phyloP scores from a whole-genome alignment of 495 filamentous ascomycete species.

The Xylaria telfairii region DNA sequence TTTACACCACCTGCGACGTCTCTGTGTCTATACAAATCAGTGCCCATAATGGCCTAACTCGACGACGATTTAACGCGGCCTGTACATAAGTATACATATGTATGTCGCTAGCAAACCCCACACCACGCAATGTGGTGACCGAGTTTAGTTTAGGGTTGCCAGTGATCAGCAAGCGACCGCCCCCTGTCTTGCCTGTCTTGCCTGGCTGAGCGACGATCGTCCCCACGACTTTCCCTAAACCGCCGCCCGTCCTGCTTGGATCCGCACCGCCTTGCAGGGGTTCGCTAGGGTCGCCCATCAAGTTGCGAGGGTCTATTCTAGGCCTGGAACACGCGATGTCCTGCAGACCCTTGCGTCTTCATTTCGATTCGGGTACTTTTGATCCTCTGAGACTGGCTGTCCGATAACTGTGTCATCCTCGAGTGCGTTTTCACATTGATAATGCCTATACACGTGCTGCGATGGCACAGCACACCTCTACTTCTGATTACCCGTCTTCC shows the following conservation, averaged over 20 bases:
- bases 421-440: constrained; percentile 5
- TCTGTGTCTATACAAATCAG: no score
- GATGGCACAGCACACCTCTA: background rate
- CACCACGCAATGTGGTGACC: background rate
- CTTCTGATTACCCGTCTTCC: background rate
- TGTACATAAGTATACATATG: no score
- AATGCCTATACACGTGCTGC: background rate
- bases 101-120: background rate
- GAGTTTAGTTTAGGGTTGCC: constrained; percentile 12
- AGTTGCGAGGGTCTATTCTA: constrained; percentile 9
- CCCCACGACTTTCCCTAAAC: constrained; percentile 21
- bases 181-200: constrained; percentile 1
- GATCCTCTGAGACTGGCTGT: background rate
- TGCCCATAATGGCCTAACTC: constrained; percentile 11
- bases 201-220: constrained; percentile 21
- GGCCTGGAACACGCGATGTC: constrained; percentile 25
- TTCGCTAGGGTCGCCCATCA: background rate
- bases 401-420: constrained; percentile 20
- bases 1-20: no score
- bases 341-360: constrained; percentile 24
- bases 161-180: constrained; percentile 7
- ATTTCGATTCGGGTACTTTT: constrained; percentile 21
- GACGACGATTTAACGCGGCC: background rate
- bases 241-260: constrained; percentile 1
- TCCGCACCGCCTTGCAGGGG: constrained; percentile 10